Evolutionary conservation across 2,329 filamentous ascomycete genomes (phyloP), one percentile per base, ranked within the genome.

Genomic region (Aspergillus sp.): DNA sequence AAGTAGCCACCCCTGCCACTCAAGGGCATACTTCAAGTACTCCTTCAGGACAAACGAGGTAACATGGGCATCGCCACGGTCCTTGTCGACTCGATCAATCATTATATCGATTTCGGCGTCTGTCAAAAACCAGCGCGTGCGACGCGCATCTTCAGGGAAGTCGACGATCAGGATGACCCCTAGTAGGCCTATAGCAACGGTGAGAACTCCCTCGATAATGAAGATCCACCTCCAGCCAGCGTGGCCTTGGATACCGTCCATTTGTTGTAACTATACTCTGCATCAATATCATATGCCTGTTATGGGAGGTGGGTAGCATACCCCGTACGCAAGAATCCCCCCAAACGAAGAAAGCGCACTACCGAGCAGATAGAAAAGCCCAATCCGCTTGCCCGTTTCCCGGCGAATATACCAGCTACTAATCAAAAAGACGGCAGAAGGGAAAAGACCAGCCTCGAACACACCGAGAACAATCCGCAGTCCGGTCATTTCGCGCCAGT

Each of bases 391-490:
- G 2, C 46, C 52, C 4, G 52, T 55, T 33, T 58, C 56, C 17
- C 52, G 47, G 3, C 52, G 46, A 2, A 55, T 44, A 31, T 55
- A 58, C 52, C 56, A 58, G 4, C 31, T 52, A 4, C 56, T 52
- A 21, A 58, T 55, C 21, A 58, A 35, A 27, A 52, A 58, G 2
- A 58, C 47, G 1, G 35, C 47, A 24, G 40, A 52, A 6, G 61
- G 61, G 39, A 61, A 60, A 12, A 63, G 61, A 17, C 61, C 64
- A 2, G 65, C 68, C 51, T 78, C 75, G 15, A 78, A 58, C 12
- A 77, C 63, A 47, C 76, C 76, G 0, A 79, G 68, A 11, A 78
- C 41, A 0, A 75, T 64, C 47, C 76, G 68, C 9, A 78, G 65
- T 6, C 66, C 75, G 4, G 71, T 69, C 41, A 78, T 66, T 4